Evolutionary conservation across 768 basidiomycete species (phyloP), one percentile per base, ranked within the genome.

Genomic region (Lactarius quietus): DNA sequence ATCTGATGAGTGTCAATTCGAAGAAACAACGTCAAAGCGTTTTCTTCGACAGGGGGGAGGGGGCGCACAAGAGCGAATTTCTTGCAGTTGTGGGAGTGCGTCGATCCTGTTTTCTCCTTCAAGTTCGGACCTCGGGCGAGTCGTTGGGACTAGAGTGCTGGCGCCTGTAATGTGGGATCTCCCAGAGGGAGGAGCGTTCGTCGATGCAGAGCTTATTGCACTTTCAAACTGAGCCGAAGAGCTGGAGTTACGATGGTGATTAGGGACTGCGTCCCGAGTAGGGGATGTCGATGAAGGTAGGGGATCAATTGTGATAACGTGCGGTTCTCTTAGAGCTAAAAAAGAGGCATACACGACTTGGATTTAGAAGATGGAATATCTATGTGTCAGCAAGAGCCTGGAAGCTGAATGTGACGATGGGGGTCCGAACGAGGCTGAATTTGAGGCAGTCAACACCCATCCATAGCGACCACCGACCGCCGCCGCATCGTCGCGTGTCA

Each of bases 241-340:
- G 65, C 36, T 59, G 58, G 60, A 35, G 36, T 38, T 61, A 45
- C 61, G 69, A 54, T 51, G 67, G 29, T 61, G 60, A 68, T 57
- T 61, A 33, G 69, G 69, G 69, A 69, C 69, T 53, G 45, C 31
- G 69, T 69, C 69, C 69, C 69, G 69, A 62, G 69, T 33, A 61
- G 69, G 63, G 67, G 69, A 60, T 62, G 69, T 68, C 60, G 69
- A 68, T 68, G 69, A 57, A 65, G 59, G 69, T 69, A 68, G 63
- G 51, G 69, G 67, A 69, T 69, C 69, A 69, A 69, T 69, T 54
- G 66, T 69, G 69, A 68, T 66, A 64, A 64, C 69, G 69, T 69
- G 69, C 69, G 48, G 56, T 31, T 65, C 63, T 48, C 56, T 69
- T 54, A 29, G 51, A 36, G 57, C 45, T 64, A 67, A 62, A 58